Base-by-base conservation (phyloP, 345 rosid genomes). In the Euphorbia peplus region DNA sequence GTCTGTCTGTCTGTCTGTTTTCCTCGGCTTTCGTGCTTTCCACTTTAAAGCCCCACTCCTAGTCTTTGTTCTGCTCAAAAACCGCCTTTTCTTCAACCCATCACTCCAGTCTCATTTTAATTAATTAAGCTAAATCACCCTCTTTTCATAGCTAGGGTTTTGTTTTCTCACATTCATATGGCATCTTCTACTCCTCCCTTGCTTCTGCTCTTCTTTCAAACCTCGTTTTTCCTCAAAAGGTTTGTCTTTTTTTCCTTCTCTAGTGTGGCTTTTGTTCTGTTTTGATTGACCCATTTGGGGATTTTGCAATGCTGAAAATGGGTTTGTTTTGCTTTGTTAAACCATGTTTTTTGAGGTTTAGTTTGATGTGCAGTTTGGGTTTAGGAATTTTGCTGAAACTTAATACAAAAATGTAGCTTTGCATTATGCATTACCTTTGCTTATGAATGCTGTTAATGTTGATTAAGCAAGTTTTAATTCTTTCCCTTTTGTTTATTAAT, bases 201-300 rank as follows among this genome's bases (percentile, higher is more conserved):
- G 63, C 32, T 54, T 1, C 47, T 42, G 30, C 44, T 28, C 16
- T 55, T 63, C 52, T 22, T 42, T 22, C 54, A 26, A 25, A 35
- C 12, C 32, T 63, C 29, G 53, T 63, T 63, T 22, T 55, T 50
- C 15, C 64, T 11, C 54, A 26, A 55, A 19, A 71, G 63, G 75
- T 71, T 28, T 4, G 3, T 56, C 42, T 48, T 55, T 54, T 41
- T 21, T 35, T 1, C 10, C 10, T 25, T 10, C 9, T 51, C 18
- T 22, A 14, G 12, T 18, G 42, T 50, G 14, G 2, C 14, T 37
- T 15, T 32, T 3, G 12, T 46, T 32, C 35, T 60, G 25, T 25
- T 61, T 24, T 5, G 25, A 37, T 11, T 61, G 5, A 30, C 41
- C 8, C 44, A 22, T 48, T 58, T 32, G 37, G 37, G 37, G 37